A percentile compares a stretch with the other conserved stretches of the same genome.
These are phyloP conservation scores for Eleusine coracana DNA, from an alignment of 176 grass and related monocot species.

Conservation along the genomic window DNA sequence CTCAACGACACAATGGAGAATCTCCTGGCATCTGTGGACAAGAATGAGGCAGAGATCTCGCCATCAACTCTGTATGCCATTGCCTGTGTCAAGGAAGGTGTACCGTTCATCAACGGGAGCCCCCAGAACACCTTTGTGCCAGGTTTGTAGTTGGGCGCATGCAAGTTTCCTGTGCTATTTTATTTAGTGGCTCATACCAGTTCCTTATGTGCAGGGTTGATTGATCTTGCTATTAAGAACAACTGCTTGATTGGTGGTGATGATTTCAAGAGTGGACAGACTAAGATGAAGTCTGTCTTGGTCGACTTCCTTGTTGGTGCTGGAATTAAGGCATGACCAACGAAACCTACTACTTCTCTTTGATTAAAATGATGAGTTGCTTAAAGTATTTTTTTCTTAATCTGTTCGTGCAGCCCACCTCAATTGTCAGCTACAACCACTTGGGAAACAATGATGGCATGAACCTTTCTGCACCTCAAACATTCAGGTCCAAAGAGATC, in stretches of 20 bases:
- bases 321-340: conserved; percentile 70
- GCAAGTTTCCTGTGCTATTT: not conserved
- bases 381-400: not conserved
- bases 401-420: conserved; percentile 70
- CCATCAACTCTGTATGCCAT: conserved; percentile 84
- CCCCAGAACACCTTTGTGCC: conserved; percentile 99
- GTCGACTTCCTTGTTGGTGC: conserved; percentile 98
- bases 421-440: conserved; percentile 99
- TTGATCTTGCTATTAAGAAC: conserved; percentile 89
- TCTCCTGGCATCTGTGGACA: conserved; percentile 77
- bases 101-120: conserved; percentile 95
- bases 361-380: not conserved
- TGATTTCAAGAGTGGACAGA: conserved; percentile 99
- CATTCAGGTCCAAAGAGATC: conserved; percentile 97
- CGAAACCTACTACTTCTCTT: conserved; percentile 1
- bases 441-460: conserved; percentile 93
- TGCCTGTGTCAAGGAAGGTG: conserved; percentile 81
- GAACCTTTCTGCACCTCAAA: conserved; percentile 96
- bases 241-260: conserved; percentile 93
- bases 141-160: conserved; percentile 47
- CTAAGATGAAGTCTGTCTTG: conserved; percentile 97
- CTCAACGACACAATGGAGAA: conserved; percentile 90
- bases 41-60: conserved; percentile 79
- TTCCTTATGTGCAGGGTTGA: conserved; percentile 67
- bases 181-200: not conserved